Evolutionary conservation across 106 monocot species (phyloP), one percentile per base, ranked within the genome.

Genomic region (Triglochin maritima): DNA sequence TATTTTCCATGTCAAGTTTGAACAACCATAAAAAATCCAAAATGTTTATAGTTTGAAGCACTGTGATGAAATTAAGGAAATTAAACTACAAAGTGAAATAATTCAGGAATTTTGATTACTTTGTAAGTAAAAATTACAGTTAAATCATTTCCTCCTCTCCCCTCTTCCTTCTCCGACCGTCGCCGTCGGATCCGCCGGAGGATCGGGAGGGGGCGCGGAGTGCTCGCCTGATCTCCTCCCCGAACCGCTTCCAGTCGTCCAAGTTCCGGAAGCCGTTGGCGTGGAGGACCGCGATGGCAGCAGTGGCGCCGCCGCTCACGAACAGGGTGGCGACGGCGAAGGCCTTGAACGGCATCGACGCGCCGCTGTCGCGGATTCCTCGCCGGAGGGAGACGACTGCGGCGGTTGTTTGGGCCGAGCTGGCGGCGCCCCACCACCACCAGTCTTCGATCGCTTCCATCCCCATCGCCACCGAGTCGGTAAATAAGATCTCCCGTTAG

Each of bases 291-390:
- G 77, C 78, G 29, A 70, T 49, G 52, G 16, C 74, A 15, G 80
- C 98, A 7, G 92, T 78, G 9, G 98, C 88, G 17, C 80, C 88
- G 67, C 85, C 84, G 56, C 91, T 65, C 79, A 98, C 81, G 80
- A 98, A 86, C 59, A 98, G 80, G 6, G 88, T 78, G 54, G 98
- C 86, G 53, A 82, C 66, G 56, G 80, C 68, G 72, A 98, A 98
- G 67, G 98, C 98, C 76, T 84, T 91, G 74, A 98, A 84, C 10
- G 98, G 98, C 98, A 98, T 98, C 70, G 56, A 47, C 16, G 57
- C 72, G 4, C 67, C 83, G 71, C 72, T 71, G 57, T 75, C 76
- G 6, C 66, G 47, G 78, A 63, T 72, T 0, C 94, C 94, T 41
- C 81, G 78, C 45, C 84, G 78, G 75, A 75, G 89, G 45, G 73